These are phyloP conservation scores for Zasmidium citrigriseum DNA, from an alignment of 2,329 filamentous ascomycete species.

Conservation along the genomic window DNA sequence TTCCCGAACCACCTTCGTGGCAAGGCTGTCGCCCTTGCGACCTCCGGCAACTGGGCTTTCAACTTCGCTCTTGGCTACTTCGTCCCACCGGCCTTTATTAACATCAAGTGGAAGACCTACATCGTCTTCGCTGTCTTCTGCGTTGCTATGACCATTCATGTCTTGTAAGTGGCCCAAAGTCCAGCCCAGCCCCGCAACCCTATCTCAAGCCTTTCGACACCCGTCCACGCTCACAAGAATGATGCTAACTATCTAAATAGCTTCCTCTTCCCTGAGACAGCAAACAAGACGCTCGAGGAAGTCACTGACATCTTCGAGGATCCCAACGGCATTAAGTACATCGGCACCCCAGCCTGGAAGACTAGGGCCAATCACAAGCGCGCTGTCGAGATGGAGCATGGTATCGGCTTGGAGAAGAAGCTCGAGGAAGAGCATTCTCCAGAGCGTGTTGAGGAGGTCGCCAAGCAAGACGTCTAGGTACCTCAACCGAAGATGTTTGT, in stretches of 20 bases:
- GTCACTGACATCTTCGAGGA: conserved; percentile 70
- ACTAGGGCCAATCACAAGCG: conserved; percentile 5
- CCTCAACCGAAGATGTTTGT: too few relatives aligned
- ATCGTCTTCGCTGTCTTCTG: conserved; percentile 77
- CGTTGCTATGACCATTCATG: conserved; percentile 64
- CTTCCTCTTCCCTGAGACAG: conserved; percentile 67
- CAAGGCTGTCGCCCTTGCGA: conserved; percentile 63
- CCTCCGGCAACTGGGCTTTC: conserved; percentile 62
- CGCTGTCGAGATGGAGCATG: conserved; percentile 8
- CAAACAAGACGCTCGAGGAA: conserved; percentile 74
- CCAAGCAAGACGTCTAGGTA: background rate
- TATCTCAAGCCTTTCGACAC: too few relatives aligned
- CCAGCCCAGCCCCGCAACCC: conserved; percentile 42
- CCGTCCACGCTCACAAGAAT: background rate
- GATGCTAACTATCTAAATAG: conserved; percentile 25
- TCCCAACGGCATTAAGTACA: conserved; percentile 40
- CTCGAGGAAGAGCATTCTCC: conserved; percentile 1
- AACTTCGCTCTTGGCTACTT: conserved; percentile 61
- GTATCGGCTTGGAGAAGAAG: conserved; percentile 9
- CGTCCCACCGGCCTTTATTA: conserved; percentile 60
- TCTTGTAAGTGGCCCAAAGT: background rate
- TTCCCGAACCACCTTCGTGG: conserved; percentile 64
- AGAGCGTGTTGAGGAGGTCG: conserved; percentile 7
- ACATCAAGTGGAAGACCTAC: conserved; percentile 62
- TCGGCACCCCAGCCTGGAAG: conserved; percentile 45